These are phyloP conservation scores for Mycena filopes DNA, from an alignment of 768 basidiomycete genomes.

Conservation along the genomic window DNA sequence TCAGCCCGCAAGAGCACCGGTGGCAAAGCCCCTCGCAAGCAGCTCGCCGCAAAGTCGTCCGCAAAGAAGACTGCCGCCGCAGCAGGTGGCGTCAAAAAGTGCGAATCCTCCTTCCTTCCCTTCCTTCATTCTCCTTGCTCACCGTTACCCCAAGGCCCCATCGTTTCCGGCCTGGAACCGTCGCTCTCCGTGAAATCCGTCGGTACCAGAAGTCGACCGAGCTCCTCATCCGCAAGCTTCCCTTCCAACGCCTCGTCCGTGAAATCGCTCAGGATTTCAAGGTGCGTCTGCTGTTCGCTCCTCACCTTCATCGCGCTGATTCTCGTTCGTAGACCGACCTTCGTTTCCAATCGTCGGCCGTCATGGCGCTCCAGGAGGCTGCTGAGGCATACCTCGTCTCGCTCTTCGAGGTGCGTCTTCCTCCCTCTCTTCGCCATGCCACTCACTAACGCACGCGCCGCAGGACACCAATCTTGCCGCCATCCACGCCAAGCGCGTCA, in stretches of 20 bases:
- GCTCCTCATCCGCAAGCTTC: too few relatives aligned
- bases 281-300: constrained; percentile 33
- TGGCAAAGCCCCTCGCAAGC: constrained; percentile 51
- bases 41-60: constrained; percentile 26
- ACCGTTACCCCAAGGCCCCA: too few relatives aligned
- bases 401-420: constrained; percentile 64
- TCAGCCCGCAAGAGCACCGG: constrained; percentile 28
- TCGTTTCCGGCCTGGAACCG: too few relatives aligned
- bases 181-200: too few relatives aligned
- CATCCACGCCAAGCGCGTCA: constrained; percentile 85
- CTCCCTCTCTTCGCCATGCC: constrained; percentile 44
- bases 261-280: constrained; percentile 75
- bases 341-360: constrained; percentile 84
- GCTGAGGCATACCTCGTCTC: constrained; percentile 83
- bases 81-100: constrained; percentile 60
- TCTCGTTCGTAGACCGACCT: constrained; percentile 55
- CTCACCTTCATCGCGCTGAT: background rate
- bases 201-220: too few relatives aligned
- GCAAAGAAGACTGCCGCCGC: constrained; percentile 39
- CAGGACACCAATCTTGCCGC: constrained; percentile 65
- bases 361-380: constrained; percentile 86
- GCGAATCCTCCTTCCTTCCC: too few relatives aligned
- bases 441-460: background rate
- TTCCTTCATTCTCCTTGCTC: too few relatives aligned
- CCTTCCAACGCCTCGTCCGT: too few relatives aligned